Evolutionary conservation across 2,329 filamentous ascomycete species (phyloP).

Genomic region (Chaetomium olivaceum): DNA sequence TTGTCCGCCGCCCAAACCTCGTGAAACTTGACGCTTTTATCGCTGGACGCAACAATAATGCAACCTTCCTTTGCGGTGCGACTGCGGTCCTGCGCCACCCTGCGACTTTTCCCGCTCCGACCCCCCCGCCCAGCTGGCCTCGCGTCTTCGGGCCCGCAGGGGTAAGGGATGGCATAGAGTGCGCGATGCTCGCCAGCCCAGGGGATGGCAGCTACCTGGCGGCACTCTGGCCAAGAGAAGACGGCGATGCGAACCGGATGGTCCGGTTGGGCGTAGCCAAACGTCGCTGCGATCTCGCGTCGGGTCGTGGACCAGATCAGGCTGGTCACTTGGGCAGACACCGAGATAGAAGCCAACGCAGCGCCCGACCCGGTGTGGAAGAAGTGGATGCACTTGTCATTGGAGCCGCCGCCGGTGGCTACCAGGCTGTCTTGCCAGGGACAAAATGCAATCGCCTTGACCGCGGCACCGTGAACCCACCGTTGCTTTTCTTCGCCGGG

Average conservation of each 20-base stretch:
- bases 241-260: slow-evolving; percentile 88
- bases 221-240: slow-evolving; percentile 91
- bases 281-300: slow-evolving; percentile 87
- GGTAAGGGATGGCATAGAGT: slow-evolving; percentile 85
- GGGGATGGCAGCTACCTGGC: slow-evolving; percentile 79
- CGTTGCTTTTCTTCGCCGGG: slow-evolving; percentile 65
- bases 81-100: slow-evolving; percentile 51
- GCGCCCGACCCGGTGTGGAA: slow-evolving; percentile 84
- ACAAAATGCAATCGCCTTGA: slow-evolving; percentile 96
- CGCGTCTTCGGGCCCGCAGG: slow-evolving; percentile 47
- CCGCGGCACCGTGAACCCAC: slow-evolving; percentile 80
- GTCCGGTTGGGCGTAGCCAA: slow-evolving; percentile 89
- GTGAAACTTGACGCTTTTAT: slow-evolving; percentile 92
- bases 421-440: slow-evolving; percentile 87
- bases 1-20: slow-evolving; percentile 79
- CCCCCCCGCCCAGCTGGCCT: slow-evolving; percentile 31
- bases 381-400: slow-evolving; percentile 95
- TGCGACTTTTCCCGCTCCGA: slow-evolving; percentile 15
- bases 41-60: slow-evolving; percentile 87
- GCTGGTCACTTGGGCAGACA: slow-evolving; percentile 89
- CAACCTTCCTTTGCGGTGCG: slow-evolving; percentile 71
- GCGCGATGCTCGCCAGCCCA: slow-evolving; percentile 80
- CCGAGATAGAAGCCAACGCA: slow-evolving; percentile 84
- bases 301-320: slow-evolving; percentile 86
- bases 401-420: slow-evolving; percentile 89